A percentile compares a stretch with the other conserved stretches of the same genome.
Evolutionary conservation across 2,329 filamentous ascomycete species (phyloP).

Genomic region (Cryphonectria naterciae): DNA sequence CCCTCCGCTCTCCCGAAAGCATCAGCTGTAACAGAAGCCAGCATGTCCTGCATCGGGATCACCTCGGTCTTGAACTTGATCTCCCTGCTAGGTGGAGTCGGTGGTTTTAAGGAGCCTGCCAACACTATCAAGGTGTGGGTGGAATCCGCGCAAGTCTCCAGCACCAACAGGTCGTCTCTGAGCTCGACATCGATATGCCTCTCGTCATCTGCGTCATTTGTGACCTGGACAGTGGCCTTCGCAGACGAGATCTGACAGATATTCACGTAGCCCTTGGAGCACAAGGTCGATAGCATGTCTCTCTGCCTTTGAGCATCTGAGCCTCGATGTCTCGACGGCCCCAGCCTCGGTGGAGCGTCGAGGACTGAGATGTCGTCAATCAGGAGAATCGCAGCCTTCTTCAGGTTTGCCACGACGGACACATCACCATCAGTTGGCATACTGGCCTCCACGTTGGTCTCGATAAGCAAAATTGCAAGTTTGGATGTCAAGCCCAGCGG

Average conservation of each 20-base stretch:
- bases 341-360: constrained; percentile 45
- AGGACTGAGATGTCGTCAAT: constrained; percentile 71
- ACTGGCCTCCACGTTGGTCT: constrained; percentile 71
- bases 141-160: constrained; percentile 96
- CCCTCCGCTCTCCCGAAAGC: constrained; percentile 70
- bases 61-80: constrained; percentile 87
- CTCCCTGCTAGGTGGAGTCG: constrained; percentile 78
- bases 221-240: constrained; percentile 66
- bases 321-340: constrained; percentile 39
- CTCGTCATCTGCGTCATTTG: constrained; percentile 58
- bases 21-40: constrained; percentile 88
- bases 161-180: constrained; percentile 80
- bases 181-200: constrained; percentile 79
- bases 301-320: constrained; percentile 44
- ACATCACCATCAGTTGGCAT: constrained; percentile 69
- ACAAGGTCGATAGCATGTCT: constrained; percentile 59
- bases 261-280: constrained; percentile 76
- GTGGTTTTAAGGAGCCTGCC: constrained; percentile 79
- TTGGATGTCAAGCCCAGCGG: constrained; percentile 77
- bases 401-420: constrained; percentile 68
- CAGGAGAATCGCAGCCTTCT: constrained; percentile 80
- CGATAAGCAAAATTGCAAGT: constrained; percentile 75
- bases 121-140: constrained; percentile 87
- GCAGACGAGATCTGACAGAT: constrained; percentile 88
- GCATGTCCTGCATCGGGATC: constrained; percentile 82